Conservation (phyloP, 2,329 filamentous ascomycete genomes). For the Colletotrichum gloeosporioides region DNA sequence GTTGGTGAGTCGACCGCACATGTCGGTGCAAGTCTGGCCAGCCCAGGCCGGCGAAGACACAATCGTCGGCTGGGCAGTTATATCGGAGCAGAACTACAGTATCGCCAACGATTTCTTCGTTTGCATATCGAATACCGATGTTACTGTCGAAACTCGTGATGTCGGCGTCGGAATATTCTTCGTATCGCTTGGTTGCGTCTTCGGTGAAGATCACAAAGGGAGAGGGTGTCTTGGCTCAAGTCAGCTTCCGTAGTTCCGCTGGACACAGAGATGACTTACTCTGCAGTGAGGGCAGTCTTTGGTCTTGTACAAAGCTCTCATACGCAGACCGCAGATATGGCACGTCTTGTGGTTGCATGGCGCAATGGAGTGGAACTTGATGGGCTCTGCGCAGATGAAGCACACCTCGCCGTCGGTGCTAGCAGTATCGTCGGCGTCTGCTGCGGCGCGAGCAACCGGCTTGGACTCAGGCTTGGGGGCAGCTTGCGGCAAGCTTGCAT, state of each 20-base stretch:
- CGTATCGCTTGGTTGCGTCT: conserved; percentile 78
- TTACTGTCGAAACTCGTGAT: conserved; percentile 82
- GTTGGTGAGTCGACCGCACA: conserved; percentile 81
- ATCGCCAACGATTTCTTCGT: conserved; percentile 87
- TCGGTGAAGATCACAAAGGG: conserved; percentile 93
- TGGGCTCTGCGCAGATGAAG: conserved; percentile 94
- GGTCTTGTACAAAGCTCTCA: conserved; percentile 94
- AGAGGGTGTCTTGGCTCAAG: conserved; percentile 62
- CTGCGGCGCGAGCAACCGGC: conserved; percentile 26
- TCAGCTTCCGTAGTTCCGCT: conserved; percentile 21
- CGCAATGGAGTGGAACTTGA: conserved; percentile 85
- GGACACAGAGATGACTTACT: conserved; percentile 52
- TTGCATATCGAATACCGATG: conserved; percentile 90
- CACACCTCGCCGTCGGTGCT: conserved; percentile 80
- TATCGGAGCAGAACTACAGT: conserved; percentile 87
- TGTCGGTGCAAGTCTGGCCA: conserved; percentile 70
- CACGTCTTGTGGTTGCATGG: conserved; percentile 97
- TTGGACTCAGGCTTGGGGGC: conserved; percentile 12
- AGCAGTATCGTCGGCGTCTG: conserved; percentile 44
- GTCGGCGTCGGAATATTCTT: conserved; percentile 78
- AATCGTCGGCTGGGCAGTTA: conserved; percentile 88
- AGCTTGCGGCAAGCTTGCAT: not conserved
- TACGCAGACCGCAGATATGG: conserved; percentile 90
- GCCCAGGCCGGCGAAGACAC: conserved; percentile 78
- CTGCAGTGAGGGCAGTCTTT: conserved; percentile 97